phyloP scores from a whole-genome alignment of 495 filamentous ascomycete genomes.

The Podospora pseudoanserina region DNA sequence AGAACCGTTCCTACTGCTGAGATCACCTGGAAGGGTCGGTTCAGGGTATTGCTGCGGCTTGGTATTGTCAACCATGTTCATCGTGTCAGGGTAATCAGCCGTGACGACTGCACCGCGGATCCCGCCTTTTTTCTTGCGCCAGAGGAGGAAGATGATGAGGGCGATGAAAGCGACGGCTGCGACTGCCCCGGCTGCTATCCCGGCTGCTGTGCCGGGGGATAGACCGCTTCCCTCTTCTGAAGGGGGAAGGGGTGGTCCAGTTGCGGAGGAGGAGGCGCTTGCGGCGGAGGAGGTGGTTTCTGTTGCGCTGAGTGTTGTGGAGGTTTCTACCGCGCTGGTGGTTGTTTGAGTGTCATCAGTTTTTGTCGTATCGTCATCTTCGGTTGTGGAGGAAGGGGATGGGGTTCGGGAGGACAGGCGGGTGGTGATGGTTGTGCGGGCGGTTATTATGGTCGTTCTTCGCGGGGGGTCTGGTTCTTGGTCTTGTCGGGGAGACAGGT shows the following conservation, averaged over 20 bases:
- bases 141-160: conserved; percentile 19
- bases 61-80: conserved; percentile 3
- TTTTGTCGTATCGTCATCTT: neutral
- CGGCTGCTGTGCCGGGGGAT: conserved; percentile 24
- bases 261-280: neutral
- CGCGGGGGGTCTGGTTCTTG: neutral
- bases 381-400: neutral
- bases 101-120: conserved; percentile 25
- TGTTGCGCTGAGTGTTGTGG: neutral
- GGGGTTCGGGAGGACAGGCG: neutral
- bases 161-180: conserved; percentile 9
- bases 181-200: conserved; percentile 24
- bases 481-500: neutral
- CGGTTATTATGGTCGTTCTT: neutral
- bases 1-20: neutral
- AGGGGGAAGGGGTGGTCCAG: conserved; percentile 4
- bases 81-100: conserved; percentile 18
- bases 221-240: conserved; percentile 11
- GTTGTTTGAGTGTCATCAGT: neutral
- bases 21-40: neutral
- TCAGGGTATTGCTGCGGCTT: neutral
- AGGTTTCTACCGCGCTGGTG: neutral
- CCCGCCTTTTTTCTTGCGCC: conserved; percentile 18
- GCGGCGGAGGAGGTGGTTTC: neutral
- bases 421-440: neutral